Conservation (phyloP, 2,329 filamentous ascomycete species). For the Dactylellina leptospora region DNA sequence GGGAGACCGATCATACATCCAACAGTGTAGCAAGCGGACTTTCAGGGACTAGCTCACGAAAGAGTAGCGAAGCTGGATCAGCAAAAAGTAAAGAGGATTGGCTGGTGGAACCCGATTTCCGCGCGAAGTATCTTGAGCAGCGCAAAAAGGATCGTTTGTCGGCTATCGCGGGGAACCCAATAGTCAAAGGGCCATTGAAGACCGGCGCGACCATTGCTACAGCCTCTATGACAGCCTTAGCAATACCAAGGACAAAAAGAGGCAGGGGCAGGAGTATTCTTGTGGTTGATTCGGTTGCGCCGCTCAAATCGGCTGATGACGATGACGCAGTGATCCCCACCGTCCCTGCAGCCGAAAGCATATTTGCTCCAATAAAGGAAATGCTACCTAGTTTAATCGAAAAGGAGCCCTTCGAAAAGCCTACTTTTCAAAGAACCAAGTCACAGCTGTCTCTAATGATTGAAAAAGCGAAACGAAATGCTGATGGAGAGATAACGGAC, state of each 20-base stretch:
- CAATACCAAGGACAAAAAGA: constrained; percentile 41
- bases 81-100: constrained; percentile 53
- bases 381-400: constrained; percentile 26
- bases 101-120: constrained; percentile 57
- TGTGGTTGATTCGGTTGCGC: constrained; percentile 55
- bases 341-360: constrained; percentile 30
- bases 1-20: constrained; percentile 29
- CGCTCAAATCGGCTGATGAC: constrained; percentile 54
- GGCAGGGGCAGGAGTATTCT: constrained; percentile 55
- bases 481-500: constrained; percentile 8
- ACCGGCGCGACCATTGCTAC: constrained; percentile 42
- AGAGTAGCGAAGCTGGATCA: constrained; percentile 36
- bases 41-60: constrained; percentile 28
- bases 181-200: constrained; percentile 46
- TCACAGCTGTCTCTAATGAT: constrained; percentile 55
- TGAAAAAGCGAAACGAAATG: constrained; percentile 47
- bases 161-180: constrained; percentile 46
- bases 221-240: constrained; percentile 46
- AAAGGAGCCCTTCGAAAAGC: constrained; percentile 53
- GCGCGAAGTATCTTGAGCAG: constrained; percentile 56
- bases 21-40: constrained; percentile 26
- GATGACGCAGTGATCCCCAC: constrained; percentile 10
- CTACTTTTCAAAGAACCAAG: constrained; percentile 54
- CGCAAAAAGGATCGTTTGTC: constrained; percentile 52
- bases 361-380: constrained; percentile 26